Conservation (phyloP, 2,329 filamentous ascomycete genomes). For the Simplicillium sp. region DNA sequence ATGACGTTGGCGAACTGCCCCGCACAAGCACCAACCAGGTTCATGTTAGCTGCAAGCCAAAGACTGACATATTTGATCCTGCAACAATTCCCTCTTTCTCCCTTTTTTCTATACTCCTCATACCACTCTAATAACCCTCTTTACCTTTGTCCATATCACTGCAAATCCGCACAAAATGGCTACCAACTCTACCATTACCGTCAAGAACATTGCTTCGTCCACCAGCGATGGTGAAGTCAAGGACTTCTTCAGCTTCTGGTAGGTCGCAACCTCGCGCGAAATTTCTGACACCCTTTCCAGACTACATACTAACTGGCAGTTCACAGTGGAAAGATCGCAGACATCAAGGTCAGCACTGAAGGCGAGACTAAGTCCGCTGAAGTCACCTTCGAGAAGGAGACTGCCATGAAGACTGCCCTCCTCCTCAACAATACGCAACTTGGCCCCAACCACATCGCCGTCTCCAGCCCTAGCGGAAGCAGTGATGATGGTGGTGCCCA, state of each 20-base stretch:
- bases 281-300: neutral
- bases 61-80: no score
- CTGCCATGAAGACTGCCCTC: conserved; percentile 91
- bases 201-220: conserved; percentile 75
- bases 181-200: conserved; percentile 60
- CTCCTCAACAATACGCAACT: conserved; percentile 96
- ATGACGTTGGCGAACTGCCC: no score
- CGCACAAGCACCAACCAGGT: no score
- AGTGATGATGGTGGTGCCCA: conserved; percentile 49
- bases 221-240: conserved; percentile 86
- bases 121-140: neutral
- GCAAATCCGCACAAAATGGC: conserved; percentile 35
- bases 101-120: no score
- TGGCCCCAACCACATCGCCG: conserved; percentile 72
- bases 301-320: conserved; percentile 14
- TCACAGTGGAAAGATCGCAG: conserved; percentile 78
- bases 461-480: conserved; percentile 53
- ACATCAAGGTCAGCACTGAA: conserved; percentile 63
- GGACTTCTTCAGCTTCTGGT: conserved; percentile 98
- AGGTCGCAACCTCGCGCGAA: conserved; percentile 19
- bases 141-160: conserved; percentile 1
- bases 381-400: conserved; percentile 96
- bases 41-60: no score
- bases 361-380: conserved; percentile 70
- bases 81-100: no score